A percentile compares a stretch with the other conserved stretches of the same genome.
These are phyloP conservation scores for Vigna hirtella DNA, from an alignment of 306 rosid genomes.

Conservation along the genomic window DNA sequence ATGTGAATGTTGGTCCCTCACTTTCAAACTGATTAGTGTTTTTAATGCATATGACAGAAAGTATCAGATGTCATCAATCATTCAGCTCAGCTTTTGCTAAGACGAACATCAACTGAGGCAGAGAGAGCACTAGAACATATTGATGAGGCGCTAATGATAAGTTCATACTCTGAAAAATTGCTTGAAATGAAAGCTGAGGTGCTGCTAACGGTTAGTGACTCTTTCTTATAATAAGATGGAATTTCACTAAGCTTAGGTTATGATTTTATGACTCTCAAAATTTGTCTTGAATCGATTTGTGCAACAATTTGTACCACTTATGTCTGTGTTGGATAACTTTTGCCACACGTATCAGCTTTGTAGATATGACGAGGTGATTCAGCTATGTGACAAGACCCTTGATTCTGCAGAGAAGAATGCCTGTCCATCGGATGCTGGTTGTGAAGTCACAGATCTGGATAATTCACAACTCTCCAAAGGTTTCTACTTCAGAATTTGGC, in stretches of 20 bases:
- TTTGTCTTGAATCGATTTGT: conserved; percentile 31
- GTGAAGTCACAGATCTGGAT: conserved; percentile 52
- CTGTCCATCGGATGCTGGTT: conserved; percentile 46
- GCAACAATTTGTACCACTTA: conserved; percentile 31
- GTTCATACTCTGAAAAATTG: conserved; percentile 78
- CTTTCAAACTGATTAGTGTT: conserved; percentile 45
- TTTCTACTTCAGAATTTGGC: conserved; percentile 80
- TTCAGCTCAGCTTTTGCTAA: conserved; percentile 68
- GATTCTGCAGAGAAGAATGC: conserved; percentile 86
- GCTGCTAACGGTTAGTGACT: conserved; percentile 71
- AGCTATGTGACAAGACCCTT: conserved; percentile 75
- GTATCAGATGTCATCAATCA: conserved; percentile 64
- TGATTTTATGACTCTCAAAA: conserved; percentile 14
- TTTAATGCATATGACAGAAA: conserved; percentile 67
- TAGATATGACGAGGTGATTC: conserved; percentile 86
- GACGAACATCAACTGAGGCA: conserved; percentile 60
- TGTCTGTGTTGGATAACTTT: conserved; percentile 47
- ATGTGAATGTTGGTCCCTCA: conserved; percentile 11
- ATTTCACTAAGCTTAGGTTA: conserved; percentile 36
- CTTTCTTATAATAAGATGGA: conserved; percentile 42
- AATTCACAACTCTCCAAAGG: conserved; percentile 55
- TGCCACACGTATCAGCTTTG: conserved; percentile 65
- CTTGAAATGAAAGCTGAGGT: conserved; percentile 94
- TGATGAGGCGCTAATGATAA: conserved; percentile 70
- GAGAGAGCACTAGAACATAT: conserved; percentile 72